Percentiles rank a stretch among this genome's conserved stretches.
Conservation (phyloP, 164 flowering plant genomes). For the Berberis vulgaris region DNA sequence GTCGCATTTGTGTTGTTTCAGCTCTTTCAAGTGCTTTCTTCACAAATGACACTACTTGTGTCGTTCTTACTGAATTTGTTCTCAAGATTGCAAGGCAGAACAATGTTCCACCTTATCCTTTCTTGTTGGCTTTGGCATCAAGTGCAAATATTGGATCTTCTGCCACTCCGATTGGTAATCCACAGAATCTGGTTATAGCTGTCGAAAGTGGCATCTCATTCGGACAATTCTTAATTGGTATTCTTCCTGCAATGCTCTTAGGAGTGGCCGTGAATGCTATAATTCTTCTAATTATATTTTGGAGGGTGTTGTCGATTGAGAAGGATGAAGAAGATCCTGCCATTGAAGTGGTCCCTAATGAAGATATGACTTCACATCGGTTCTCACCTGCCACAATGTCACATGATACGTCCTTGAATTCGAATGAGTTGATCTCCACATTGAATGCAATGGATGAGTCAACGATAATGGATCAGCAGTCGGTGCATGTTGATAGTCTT, state of each 20-base stretch:
- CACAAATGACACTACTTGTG: slow-evolving; percentile 87
- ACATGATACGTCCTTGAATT: slow-evolving; percentile 35
- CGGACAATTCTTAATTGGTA: slow-evolving; percentile 46
- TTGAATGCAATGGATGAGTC: slow-evolving; percentile 16
- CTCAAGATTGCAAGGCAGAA: slow-evolving; percentile 77
- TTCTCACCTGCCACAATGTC: slow-evolving; percentile 92
- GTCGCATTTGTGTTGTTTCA: slow-evolving; percentile 58
- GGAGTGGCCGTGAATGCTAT: slow-evolving; percentile 52
- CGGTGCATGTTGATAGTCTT: slow-evolving; percentile 25
- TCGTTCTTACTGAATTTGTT: slow-evolving; percentile 77
- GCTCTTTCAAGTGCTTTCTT: slow-evolving; percentile 80
- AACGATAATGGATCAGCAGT: slow-evolving; percentile 10
- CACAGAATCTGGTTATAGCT: slow-evolving; percentile 89
- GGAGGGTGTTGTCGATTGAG: slow-evolving; percentile 45
- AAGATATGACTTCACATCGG: slow-evolving; percentile 51
- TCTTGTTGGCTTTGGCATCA: slow-evolving; percentile 77
- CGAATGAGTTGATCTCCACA: slow-evolving; percentile 27
- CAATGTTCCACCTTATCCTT: slow-evolving; percentile 83
- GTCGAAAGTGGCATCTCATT: slow-evolving; percentile 62
- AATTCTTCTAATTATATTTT: slow-evolving; percentile 50
- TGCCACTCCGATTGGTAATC: slow-evolving; percentile 93
- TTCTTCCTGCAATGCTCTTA: slow-evolving; percentile 69
- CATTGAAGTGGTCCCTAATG: slow-evolving; percentile 40
- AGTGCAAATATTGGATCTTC: slow-evolving; percentile 90
- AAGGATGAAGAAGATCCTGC: slow-evolving; percentile 46